Evolutionary conservation across 2,329 filamentous ascomycete species (phyloP), one percentile per base, ranked within the genome.

Genomic region (Exophiala calicioides): DNA sequence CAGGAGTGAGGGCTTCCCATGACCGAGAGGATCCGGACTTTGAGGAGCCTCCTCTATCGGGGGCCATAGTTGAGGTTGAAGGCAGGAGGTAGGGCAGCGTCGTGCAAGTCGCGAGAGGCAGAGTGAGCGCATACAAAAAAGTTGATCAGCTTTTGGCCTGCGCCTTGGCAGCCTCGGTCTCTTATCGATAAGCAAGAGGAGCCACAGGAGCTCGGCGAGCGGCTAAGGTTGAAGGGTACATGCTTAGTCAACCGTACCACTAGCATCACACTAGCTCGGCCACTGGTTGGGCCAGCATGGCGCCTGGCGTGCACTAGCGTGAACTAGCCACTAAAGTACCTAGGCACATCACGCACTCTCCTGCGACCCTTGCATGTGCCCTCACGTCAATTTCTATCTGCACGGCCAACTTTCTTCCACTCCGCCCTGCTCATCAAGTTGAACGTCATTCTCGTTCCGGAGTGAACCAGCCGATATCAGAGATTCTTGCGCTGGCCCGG

Each of bases 1-100:
- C 71, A 12, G 86, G 85, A 1, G 79, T 85, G 43, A 90, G 72
- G 10, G 79, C 80, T 60, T 85, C 80, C 82, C 86, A 91, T 20
- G 79, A 73, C 56, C 81, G 71, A 31, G 75, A 70, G 24, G 72
- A 65, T 3, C 44, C 31, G 65, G 57, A 73, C 74, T 56, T 80
- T 66, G 40, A 71, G 65, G 44, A 76, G 72, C 62, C 73, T 76
- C 58, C 58, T 44, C 57, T 60, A 18, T 58, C 55, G 3, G 56
- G 58, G 12, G 58, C 58, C 58, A 60, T 60, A 31, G 24, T 35
- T 36, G 9, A 27, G 24, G 12, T 12, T 12, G n/a, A n/a, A 13
- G 15, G 29, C 15, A 40, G 12, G n/a, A 16, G 19, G 12, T 12
- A 7, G 24, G 12, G 12, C 24, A 27, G 24, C 7, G 12, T 27